phyloP scores from a whole-genome alignment of 805 yeast genomes.

The Starmerella stigmatis region DNA sequence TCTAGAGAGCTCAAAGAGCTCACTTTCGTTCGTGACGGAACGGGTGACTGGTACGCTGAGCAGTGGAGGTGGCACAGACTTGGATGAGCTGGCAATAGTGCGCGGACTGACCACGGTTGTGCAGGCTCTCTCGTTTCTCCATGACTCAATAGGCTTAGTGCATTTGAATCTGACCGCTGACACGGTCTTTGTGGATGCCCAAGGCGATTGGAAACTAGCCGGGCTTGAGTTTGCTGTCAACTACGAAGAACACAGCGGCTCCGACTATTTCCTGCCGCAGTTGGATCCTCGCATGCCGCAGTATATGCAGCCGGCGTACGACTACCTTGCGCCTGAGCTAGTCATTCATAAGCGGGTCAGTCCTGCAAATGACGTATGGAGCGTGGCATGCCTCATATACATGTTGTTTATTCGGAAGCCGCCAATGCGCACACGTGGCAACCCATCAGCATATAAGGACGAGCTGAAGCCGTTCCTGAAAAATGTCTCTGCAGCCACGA shows the following conservation, averaged over 20 bases:
- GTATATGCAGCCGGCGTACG: conserved; percentile 58
- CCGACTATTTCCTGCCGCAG: conserved; percentile 57
- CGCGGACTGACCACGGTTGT: conserved; percentile 74
- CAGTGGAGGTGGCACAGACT: conserved; percentile 36
- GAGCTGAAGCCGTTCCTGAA: conserved; percentile 36
- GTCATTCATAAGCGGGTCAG: conserved; percentile 53
- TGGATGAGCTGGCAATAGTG: conserved; percentile 63
- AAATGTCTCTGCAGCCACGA: conserved; percentile 32
- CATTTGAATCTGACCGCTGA: conserved; percentile 73
- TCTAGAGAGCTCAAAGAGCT: conserved; percentile 70
- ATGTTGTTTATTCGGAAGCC: conserved; percentile 49
- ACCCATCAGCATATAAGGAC: conserved; percentile 40
- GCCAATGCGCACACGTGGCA: conserved; percentile 41
- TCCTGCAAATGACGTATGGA: conserved; percentile 68
- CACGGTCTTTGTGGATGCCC: conserved; percentile 60
- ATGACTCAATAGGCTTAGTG: conserved; percentile 59
- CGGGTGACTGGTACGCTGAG: conserved; percentile 48
- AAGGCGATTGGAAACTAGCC: conserved; percentile 85
- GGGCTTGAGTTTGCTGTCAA: conserved; percentile 52
- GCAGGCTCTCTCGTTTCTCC: conserved; percentile 73
- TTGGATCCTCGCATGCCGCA: conserved; percentile 65
- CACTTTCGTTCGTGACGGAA: conserved; percentile 77
- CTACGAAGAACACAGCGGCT: conserved; percentile 41
- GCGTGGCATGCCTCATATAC: conserved; percentile 67
- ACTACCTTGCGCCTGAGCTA: conserved; percentile 78